Evolutionary conservation across 2,329 filamentous ascomycete genomes (phyloP), one percentile per base, ranked within the genome.

Genomic region (Fusarium metavorans): DNA sequence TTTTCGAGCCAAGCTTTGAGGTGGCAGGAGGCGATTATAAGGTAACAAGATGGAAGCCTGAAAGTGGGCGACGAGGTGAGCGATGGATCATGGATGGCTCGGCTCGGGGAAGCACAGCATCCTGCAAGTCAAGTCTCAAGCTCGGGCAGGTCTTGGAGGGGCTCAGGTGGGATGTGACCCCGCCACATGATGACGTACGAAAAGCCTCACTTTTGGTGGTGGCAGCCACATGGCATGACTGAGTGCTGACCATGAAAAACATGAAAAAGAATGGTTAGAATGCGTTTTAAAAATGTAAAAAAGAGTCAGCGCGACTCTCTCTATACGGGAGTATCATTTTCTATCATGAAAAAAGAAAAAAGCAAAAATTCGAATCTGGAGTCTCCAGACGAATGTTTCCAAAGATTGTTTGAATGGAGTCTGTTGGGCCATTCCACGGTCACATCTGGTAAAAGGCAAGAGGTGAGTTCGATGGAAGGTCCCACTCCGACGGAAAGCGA

Each of bases 371-470:
- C 83, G 85, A 86, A 86, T 80, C 81, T 79, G 80, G 78, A 69
- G 65, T 68, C 79, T 81, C 82, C 80, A 83, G 81, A 81, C 69
- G 81, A 83, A 80, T 68, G 73, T 79, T 87, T 81, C 83, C 86
- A 88, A 88, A 88, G 85, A 88, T 88, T 87, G 71, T 76, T 68
- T 78, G 83, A 87, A 83, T 83, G 86, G 86, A 87, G 86, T 87
- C 81, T 84, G 78, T 79, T 87, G 85, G 86, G 86, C 86, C 83
- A 80, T 81, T 79, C 89, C 90, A 92, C 90, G 90, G 91, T 90
- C 90, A 92, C 91, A 91, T 92, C 91, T 93, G 91, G 91, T 93
- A 93, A 93, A 93, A 92, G 90, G 90, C 90, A 92, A 92, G 90
- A 91, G 90, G 90, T 91, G 90, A 90, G 90, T 92, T 92, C 90